Evolutionary conservation across 352 stramenopile species (phyloP), one percentile per base, ranked within the genome.

Genomic region (Blastocystis sp.): DNA sequence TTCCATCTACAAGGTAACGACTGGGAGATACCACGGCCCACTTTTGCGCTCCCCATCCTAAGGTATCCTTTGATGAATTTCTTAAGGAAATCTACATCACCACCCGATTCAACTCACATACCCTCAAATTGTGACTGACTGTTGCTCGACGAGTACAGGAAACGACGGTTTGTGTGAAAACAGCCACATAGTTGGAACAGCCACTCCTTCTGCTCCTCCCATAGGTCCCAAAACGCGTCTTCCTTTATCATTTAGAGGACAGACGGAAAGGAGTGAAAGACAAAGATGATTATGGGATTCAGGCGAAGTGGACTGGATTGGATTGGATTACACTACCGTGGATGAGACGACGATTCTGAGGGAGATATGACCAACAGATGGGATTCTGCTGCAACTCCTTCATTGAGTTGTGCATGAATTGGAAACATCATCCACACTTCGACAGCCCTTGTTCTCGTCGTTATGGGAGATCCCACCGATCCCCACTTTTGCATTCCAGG

Each of bases 141-240:
- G 51, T 24, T 67, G 74, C 66, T 85, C 21, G 74, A 66, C 4
- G 74, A 67, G 29, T 85, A 66, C 9, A 13, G 29, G 35, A 85
- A 85, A 39, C 61, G 59, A 31, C 74, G 74, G 70, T 85, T 85
- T 35, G 16, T 50, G 21, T 39, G 74, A 67, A 85, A 85, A 29
- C 74, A 85, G 59, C 74, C 74, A 45, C 50, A 85, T n/a, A 45
- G 4, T 29, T 63, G 29, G 26, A 39, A 67, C 41, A 85, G 31
- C 55, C 66, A 69, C 55, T 85, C 74, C 51, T 85, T 85, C 26
- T 85, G 74, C 24, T 85, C 55, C 13, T 85, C 74, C 74, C 74
- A 85, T 31, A 85, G 45, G 31, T 85, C 41, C 74, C 74, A 85
- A 39, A 85, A 85, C n/a, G 65, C 65, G 12, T 85, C 74, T 55